phyloP scores from a whole-genome alignment of 108 stramenopile genomes.

The Tribonema minus region DNA sequence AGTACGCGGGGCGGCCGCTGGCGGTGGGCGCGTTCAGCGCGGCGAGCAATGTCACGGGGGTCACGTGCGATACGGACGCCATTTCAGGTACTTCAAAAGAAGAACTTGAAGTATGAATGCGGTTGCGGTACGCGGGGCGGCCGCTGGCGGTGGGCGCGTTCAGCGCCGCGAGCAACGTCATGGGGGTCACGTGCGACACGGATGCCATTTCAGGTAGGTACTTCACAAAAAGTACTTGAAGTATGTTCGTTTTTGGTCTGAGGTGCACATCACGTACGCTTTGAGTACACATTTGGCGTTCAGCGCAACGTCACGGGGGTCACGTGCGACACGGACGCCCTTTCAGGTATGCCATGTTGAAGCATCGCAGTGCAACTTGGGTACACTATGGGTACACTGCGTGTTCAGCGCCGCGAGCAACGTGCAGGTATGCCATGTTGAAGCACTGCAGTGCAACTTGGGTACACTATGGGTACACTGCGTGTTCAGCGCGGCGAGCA shows the following conservation, averaged over 20 bases:
- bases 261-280: constrained; percentile 48
- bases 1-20: constrained; percentile 49
- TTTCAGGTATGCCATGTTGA: too few species aligned
- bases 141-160: constrained; percentile 57
- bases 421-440: too few species aligned
- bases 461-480: too few species aligned
- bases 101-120: constrained; percentile 65
- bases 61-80: constrained; percentile 69
- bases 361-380: too few species aligned
- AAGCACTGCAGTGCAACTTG: too few species aligned
- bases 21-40: constrained; percentile 69
- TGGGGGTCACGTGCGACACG: constrained; percentile 76
- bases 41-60: constrained; percentile 87
- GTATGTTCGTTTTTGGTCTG: constrained; percentile 56
- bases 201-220: constrained; percentile 60
- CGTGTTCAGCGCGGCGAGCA: constrained; percentile 80
- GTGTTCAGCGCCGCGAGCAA: constrained; percentile 85
- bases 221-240: constrained; percentile 72
- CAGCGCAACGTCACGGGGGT: constrained; percentile 87
- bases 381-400: too few species aligned
- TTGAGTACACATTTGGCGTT: constrained; percentile 67
- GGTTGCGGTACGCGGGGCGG: constrained; percentile 56
- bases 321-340: constrained; percentile 75
- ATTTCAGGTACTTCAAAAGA: constrained; percentile 66
- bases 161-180: constrained; percentile 86